phyloP scores from a whole-genome alignment of 371 early-diverging fungal species.

The Haplosporangium sp. region DNA sequence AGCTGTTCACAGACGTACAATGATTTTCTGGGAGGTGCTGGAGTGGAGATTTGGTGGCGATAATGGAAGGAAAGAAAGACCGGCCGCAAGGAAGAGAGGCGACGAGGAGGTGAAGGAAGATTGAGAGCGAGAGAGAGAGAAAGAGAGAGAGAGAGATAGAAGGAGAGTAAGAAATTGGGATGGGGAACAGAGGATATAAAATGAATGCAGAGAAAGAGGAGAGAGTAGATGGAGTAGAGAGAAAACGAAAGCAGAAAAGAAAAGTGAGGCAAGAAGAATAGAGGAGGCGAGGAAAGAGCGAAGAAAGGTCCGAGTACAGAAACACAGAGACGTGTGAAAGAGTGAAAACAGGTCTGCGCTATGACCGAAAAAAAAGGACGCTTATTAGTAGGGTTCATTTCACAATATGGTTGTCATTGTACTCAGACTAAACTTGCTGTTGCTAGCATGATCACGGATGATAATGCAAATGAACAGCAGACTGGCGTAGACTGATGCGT shows the following conservation, averaged over 20 bases:
- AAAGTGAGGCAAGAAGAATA: background rate
- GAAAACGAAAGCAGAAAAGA: constrained; percentile 2
- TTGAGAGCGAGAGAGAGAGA: background rate
- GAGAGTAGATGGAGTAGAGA: background rate
- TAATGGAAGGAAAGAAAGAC: background rate
- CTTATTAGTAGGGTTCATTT: background rate
- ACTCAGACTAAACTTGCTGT: no score
- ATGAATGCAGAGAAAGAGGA: background rate
- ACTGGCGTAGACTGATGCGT: no score
- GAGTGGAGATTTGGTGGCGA: background rate
- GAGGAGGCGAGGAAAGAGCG: constrained; percentile 8
- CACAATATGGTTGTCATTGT: no score
- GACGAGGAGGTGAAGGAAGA: background rate
- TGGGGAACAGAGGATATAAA: no score
- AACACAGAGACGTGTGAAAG: no score
- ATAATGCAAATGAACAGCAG: no score
- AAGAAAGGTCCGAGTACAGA: background rate
- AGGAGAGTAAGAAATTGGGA: background rate
- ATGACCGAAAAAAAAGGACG: constrained; percentile 7
- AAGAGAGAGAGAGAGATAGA: background rate
- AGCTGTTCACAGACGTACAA: no score
- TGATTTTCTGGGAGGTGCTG: no score
- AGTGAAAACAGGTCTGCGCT: constrained; percentile 1
- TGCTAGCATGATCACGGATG: no score
- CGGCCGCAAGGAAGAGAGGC: background rate